Evolutionary conservation across 2,329 filamentous ascomycete species (phyloP), one percentile per base, ranked within the genome.

Genomic region (Fusarium tupiense): DNA sequence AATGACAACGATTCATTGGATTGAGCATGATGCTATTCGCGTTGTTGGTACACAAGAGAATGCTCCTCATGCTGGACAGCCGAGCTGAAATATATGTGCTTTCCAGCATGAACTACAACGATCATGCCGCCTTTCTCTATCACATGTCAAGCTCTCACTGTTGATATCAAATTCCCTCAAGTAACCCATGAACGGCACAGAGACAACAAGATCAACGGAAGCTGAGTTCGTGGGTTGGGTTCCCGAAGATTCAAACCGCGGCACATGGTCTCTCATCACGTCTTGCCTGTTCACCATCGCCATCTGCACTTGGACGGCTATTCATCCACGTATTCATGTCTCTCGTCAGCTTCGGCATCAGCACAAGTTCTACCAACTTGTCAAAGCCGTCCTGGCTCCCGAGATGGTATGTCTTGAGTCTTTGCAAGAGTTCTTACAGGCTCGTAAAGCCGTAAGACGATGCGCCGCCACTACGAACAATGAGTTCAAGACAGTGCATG

Each of bases 271-370:
- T 24, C 44, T 53, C 29, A 65, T 61, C 29, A 61, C 31, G 14
- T 65, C 62, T 31, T 61, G 29, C 17, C 26, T 65, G 19, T 61
- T 65, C 57, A 61, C 62, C 12, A 52, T 65, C 38, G 29, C 47
- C 14, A 60, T 65, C 29, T 65, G 62, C 47, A 65, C 62, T 35
- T 65, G 62, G 56, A 63, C 63, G 17, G 63, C 41, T 16, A 66
- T 56, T 31, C 49, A 63, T 26, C 49, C 58, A 26, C 41, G 58
- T 24, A 40, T 63, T 29, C 64, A 67, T 14, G 20, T 56, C 20
- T 67, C 64, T 53, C 64, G 49, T 16, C 41, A 22, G 6, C 19
- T 43, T 46, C 59, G 41, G 26, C 49, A 56, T 13, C 43, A 35
- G 6, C 35, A 67, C 41, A 65, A 66, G 47, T 63, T 63, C 29